These are phyloP conservation scores for Acacia crassicarpa DNA, from an alignment of 306 rosid genomes.

Conservation along the genomic window DNA sequence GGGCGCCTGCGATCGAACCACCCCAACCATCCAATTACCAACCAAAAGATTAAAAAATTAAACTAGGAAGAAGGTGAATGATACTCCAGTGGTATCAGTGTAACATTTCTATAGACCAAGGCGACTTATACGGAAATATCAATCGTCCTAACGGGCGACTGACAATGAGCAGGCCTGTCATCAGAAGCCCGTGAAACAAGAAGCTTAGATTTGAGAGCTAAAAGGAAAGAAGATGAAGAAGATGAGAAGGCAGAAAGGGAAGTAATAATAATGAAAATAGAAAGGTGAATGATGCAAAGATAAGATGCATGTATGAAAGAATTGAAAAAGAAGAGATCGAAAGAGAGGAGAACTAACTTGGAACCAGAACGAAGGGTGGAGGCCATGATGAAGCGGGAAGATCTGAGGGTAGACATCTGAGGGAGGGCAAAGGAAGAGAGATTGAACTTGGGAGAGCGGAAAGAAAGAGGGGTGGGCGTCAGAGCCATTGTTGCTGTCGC, in stretches of 20 bases:
- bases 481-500: constrained; percentile 56
- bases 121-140: neutral
- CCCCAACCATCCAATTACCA: constrained; percentile 31
- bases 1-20: constrained; percentile 24
- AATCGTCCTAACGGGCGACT: neutral
- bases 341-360: constrained; percentile 40
- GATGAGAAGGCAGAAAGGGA: neutral
- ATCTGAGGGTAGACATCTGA: constrained; percentile 69
- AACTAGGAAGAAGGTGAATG: neutral
- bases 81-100: neutral
- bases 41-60: neutral
- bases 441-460: constrained; percentile 55
- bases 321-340: neutral
- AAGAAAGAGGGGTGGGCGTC: constrained; percentile 37
- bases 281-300: neutral
- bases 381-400: constrained; percentile 82
- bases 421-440: constrained; percentile 56
- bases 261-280: neutral
- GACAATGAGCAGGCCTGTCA: neutral
- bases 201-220: neutral
- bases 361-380: constrained; percentile 79
- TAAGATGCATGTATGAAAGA: neutral
- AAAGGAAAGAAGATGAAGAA: neutral
- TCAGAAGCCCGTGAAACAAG: neutral
- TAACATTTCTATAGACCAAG: neutral